These are phyloP conservation scores for Sechiopsis laciniata DNA, from an alignment of 306 rosid genomes.

Conservation along the genomic window DNA sequence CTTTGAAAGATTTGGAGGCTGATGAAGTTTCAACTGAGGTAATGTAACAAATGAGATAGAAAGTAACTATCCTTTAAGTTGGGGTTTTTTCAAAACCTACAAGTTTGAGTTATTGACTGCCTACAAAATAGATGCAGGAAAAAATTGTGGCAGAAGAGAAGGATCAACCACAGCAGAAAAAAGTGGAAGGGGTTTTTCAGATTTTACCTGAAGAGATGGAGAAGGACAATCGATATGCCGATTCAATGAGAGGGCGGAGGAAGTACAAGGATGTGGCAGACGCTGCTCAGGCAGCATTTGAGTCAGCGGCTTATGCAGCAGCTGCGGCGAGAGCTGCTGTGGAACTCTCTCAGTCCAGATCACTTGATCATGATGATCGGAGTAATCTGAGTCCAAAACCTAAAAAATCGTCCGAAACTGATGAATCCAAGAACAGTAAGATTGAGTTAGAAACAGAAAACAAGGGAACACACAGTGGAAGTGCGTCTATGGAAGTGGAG, in stretches of 20 bases:
- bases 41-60: constrained; percentile 9
- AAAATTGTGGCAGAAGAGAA: constrained; percentile 29
- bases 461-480: constrained; percentile 28
- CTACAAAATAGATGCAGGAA: constrained; percentile 40
- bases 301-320: constrained; percentile 85
- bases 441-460: constrained; percentile 25
- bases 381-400: constrained; percentile 28
- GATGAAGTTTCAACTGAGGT: constrained; percentile 44
- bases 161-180: constrained; percentile 31
- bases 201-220: constrained; percentile 34
- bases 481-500: constrained; percentile 9
- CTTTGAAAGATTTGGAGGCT: constrained; percentile 49
- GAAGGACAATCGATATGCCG: constrained; percentile 35
- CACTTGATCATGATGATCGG: constrained; percentile 51
- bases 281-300: constrained; percentile 96
- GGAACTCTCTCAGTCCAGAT: constrained; percentile 56
- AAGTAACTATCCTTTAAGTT: background rate
- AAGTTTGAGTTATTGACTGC: background rate
- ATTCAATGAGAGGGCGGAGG: constrained; percentile 36
- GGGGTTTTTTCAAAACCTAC: background rate
- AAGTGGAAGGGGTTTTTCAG: constrained; percentile 24
- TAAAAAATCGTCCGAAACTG: constrained; percentile 25
- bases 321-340: constrained; percentile 85
- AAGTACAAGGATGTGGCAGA: constrained; percentile 70
- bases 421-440: constrained; percentile 15